Conservation (phyloP, 2,329 filamentous ascomycete species). For the Diaporthe eres region DNA sequence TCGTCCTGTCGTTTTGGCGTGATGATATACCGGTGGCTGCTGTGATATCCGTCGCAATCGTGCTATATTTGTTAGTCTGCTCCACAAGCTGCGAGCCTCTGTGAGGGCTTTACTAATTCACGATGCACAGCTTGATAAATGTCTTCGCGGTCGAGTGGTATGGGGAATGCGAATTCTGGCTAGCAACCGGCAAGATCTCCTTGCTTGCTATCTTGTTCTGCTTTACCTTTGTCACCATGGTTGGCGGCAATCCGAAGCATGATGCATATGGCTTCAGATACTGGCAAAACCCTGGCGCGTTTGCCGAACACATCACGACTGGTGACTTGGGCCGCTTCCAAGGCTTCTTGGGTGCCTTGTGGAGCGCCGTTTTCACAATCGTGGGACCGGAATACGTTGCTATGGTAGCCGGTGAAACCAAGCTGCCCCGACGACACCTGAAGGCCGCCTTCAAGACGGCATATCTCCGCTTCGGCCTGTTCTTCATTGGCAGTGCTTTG, state of each 20-base stretch:
- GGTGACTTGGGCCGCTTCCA: conserved; percentile 77
- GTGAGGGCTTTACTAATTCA: not conserved
- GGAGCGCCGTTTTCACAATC: conserved; percentile 74
- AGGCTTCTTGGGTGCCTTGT: conserved; percentile 78
- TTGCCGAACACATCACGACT: conserved; percentile 71
- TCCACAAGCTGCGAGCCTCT: not conserved
- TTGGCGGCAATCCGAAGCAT: conserved; percentile 80
- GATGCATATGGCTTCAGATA: conserved; percentile 80
- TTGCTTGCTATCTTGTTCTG: conserved; percentile 76
- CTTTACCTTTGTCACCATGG: conserved; percentile 84
- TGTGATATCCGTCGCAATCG: conserved; percentile 69
- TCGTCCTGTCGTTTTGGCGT: conserved; percentile 62
- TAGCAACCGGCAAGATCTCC: conserved; percentile 74
- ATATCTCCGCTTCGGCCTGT: conserved; percentile 78
- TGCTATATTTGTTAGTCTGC: conserved; percentile 67
- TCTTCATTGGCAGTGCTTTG: conserved; percentile 79
- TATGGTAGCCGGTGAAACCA: conserved; percentile 78
- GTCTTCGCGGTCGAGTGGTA: conserved; percentile 76
- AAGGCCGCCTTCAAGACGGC: conserved; percentile 80
- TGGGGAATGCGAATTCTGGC: conserved; percentile 81
- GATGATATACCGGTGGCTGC: conserved; percentile 61
- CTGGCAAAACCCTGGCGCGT: conserved; percentile 74
- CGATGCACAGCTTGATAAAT: conserved; percentile 62
- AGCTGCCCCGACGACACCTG: conserved; percentile 74
- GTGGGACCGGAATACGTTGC: conserved; percentile 78